These are phyloP conservation scores for Leccinellum albellum DNA, from an alignment of 768 basidiomycete species.

Conservation along the genomic window DNA sequence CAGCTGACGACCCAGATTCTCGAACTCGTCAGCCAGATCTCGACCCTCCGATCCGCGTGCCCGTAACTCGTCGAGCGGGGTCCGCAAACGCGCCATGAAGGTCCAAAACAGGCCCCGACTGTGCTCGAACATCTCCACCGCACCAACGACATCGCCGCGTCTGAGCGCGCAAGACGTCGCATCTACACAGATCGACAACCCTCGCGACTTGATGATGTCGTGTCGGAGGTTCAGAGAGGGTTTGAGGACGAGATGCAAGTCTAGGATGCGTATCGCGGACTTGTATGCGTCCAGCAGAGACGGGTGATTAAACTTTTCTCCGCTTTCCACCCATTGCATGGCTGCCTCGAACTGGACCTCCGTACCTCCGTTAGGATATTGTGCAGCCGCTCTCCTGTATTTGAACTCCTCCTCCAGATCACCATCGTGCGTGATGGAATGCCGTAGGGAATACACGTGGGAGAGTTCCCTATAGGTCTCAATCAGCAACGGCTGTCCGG, in stretches of 20 bases:
- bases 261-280: constrained; percentile 15
- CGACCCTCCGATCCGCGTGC: constrained; percentile 1
- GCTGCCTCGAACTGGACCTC: constrained; percentile 13
- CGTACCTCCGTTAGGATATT: constrained; percentile 18
- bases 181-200: constrained; percentile 19
- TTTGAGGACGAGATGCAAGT: constrained; percentile 17
- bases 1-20: constrained; percentile 17
- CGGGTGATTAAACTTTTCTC: constrained; percentile 16
- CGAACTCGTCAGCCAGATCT: constrained; percentile 19
- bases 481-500: constrained; percentile 9
- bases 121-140: constrained; percentile 36
- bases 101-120: constrained; percentile 27
- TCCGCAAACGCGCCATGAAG: constrained; percentile 21
- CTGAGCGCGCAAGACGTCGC: constrained; percentile 28
- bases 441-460: neutral
- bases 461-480: constrained; percentile 13
- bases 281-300: constrained; percentile 17
- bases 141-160: constrained; percentile 14
- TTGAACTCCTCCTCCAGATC: constrained; percentile 25
- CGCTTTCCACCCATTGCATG: constrained; percentile 21
- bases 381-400: constrained; percentile 16
- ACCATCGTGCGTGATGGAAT: constrained; percentile 8
- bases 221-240: constrained; percentile 13
- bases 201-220: constrained; percentile 9
- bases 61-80: constrained; percentile 23